Evolutionary conservation across 1,284 basidiomycete genomes (phyloP).

Genomic region (Rhodotorula sp.): DNA sequence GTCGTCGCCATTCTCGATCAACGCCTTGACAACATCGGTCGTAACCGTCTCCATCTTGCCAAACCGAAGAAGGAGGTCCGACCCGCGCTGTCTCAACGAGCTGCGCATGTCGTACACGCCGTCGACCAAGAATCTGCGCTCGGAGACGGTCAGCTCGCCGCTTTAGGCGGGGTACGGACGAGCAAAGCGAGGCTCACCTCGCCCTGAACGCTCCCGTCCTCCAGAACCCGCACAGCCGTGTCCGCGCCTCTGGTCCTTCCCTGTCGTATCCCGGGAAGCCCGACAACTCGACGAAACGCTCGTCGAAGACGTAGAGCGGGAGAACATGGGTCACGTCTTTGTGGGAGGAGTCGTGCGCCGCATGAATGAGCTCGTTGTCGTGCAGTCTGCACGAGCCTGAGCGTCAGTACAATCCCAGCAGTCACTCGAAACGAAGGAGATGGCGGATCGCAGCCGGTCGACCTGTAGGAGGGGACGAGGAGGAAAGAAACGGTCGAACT

Average conservation of each 20-base stretch:
- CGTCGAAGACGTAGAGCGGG: slow-evolving; percentile 59
- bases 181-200: slow-evolving; percentile 35
- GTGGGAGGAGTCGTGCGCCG: slow-evolving; percentile 45
- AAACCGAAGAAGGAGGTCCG: slow-evolving; percentile 56
- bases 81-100: slow-evolving; percentile 50
- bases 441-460: neutral
- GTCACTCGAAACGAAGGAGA: too few species aligned
- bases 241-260: slow-evolving; percentile 48
- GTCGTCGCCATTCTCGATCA: slow-evolving; percentile 49
- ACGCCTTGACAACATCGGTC: slow-evolving; percentile 48
- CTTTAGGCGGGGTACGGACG: neutral
- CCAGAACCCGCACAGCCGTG: slow-evolving; percentile 55
- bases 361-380: slow-evolving; percentile 56
- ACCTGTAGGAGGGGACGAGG: neutral
- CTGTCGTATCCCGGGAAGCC: slow-evolving; percentile 52
- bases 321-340: slow-evolving; percentile 53
- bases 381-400: slow-evolving; percentile 32
- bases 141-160: neutral
- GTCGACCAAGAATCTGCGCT: slow-evolving; percentile 53
- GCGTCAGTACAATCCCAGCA: too few species aligned
- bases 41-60: slow-evolving; percentile 54
- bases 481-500: neutral
- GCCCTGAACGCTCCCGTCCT: slow-evolving; percentile 53
- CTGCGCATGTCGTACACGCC: slow-evolving; percentile 55
- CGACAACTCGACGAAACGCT: slow-evolving; percentile 56